Evolutionary conservation across 768 basidiomycete genomes (phyloP).

Genomic region (Auricularia cornea): DNA sequence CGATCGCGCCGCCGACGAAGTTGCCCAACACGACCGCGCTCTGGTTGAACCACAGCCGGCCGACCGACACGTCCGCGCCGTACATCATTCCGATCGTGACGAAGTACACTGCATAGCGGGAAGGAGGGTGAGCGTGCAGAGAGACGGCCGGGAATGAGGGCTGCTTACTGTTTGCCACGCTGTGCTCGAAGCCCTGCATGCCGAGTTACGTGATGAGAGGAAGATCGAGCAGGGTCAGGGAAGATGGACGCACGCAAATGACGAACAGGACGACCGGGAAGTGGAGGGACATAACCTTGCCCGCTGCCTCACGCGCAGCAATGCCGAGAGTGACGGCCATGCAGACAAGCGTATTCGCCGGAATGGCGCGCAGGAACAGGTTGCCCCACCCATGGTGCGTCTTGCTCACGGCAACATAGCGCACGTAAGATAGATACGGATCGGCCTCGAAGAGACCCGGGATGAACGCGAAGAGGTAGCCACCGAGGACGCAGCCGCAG

Average conservation of each 20-base stretch:
- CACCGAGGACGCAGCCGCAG: constrained; percentile 7
- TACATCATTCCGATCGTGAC: constrained; percentile 12
- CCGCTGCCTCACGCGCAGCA: constrained; percentile 11
- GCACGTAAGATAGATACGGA: constrained; percentile 9
- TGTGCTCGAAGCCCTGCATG: constrained; percentile 9
- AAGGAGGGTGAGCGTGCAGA: background rate
- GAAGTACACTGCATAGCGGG: constrained; percentile 11
- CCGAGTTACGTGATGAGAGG: background rate
- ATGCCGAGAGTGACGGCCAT: constrained; percentile 13
- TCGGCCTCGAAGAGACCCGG: constrained; percentile 11
- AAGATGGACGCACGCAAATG: background rate
- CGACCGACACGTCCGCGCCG: constrained; percentile 10
- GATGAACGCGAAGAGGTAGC: constrained; percentile 11
- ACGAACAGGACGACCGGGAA: constrained; percentile 14
- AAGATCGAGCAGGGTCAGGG: background rate
- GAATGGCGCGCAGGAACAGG: constrained; percentile 11
- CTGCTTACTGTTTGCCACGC: constrained; percentile 12
- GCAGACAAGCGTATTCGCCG: constrained; percentile 12
- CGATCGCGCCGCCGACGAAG: constrained; percentile 11
- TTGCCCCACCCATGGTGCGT: constrained; percentile 10
- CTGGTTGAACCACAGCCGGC: constrained; percentile 12
- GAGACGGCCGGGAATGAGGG: background rate
- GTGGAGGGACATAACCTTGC: constrained; percentile 12
- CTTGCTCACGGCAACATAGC: constrained; percentile 7
- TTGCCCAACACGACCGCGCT: constrained; percentile 13